phyloP scores from a whole-genome alignment of 2,329 filamentous ascomycete species.

The Aquanectria penicillioides region DNA sequence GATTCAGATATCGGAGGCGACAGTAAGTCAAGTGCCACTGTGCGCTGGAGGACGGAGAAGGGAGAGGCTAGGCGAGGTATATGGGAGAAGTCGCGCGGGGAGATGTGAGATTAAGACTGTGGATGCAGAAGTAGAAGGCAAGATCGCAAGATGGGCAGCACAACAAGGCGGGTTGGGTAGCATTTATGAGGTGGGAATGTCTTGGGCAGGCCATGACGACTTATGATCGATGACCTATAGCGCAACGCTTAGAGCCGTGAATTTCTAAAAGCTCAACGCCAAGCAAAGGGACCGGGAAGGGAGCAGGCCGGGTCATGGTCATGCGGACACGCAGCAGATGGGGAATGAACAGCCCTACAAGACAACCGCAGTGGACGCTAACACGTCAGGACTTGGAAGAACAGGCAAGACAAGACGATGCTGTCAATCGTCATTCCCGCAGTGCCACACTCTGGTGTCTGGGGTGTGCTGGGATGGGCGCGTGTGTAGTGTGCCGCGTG shows the following conservation, averaged over 20 bases:
- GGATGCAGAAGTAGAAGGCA: too few species aligned
- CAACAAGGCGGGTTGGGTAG: slow-evolving; percentile 1
- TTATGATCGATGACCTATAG: too few species aligned
- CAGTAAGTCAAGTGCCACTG: background rate
- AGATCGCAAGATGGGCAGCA: too few species aligned
- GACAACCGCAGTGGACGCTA: background rate
- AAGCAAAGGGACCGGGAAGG: too few species aligned
- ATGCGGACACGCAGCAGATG: background rate
- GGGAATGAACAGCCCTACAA: background rate
- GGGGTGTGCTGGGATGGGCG: too few species aligned
- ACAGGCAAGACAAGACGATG: slow-evolving; percentile 9
- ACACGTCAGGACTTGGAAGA: slow-evolving; percentile 14
- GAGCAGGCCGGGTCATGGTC: too few species aligned
- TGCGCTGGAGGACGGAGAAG: background rate
- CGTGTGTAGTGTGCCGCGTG: too few species aligned
- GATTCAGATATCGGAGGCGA: background rate
- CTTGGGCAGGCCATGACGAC: background rate
- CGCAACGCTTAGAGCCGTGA: too few species aligned
- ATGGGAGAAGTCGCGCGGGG: background rate
- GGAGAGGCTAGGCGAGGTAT: background rate
- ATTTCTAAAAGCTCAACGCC: too few species aligned
- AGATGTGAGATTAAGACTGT: background rate
- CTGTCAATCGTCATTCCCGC: slow-evolving; percentile 3
- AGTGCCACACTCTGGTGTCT: too few species aligned
- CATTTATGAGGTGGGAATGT: background rate